phyloP scores from a whole-genome alignment of 495 filamentous ascomycete species.

The Penicillium lagena region DNA sequence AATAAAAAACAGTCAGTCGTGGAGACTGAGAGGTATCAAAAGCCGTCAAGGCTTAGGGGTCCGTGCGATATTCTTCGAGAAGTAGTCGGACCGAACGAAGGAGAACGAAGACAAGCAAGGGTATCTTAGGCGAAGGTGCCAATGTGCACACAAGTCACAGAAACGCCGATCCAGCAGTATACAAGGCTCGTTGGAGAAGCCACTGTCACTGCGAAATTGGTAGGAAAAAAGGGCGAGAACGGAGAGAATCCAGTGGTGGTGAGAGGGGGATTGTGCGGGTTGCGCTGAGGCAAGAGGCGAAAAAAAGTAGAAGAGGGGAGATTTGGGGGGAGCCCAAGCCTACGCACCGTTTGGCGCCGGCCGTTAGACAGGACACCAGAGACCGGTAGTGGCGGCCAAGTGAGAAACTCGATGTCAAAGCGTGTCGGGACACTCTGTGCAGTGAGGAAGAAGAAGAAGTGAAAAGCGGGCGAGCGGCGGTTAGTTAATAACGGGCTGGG shows the following conservation, averaged over 20 bases:
- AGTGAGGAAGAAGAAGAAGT: constrained; percentile 8
- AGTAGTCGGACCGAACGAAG: constrained; percentile 24
- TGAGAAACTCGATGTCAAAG: constrained; percentile 36
- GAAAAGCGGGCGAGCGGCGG: constrained; percentile 7
- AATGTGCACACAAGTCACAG: constrained; percentile 30
- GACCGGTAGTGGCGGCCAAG: constrained; percentile 50
- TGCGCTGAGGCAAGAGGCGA: constrained; percentile 8
- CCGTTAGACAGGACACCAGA: constrained; percentile 51
- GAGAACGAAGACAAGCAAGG: constrained; percentile 30
- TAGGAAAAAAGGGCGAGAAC: constrained; percentile 10
- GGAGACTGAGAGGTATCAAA: constrained; percentile 18
- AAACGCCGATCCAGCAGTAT: constrained; percentile 31
- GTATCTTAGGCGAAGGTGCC: constrained; percentile 34
- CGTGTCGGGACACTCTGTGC: constrained; percentile 24
- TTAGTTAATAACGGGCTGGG: constrained; percentile 19
- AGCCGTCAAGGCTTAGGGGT: constrained; percentile 35
- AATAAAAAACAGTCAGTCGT: constrained; percentile 22
- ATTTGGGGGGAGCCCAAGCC: constrained; percentile 24
- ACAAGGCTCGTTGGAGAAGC: constrained; percentile 13
- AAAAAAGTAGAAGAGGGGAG: constrained; percentile 28
- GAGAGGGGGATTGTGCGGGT: constrained; percentile 1
- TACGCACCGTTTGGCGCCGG: constrained; percentile 52
- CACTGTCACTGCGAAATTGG: constrained; percentile 9
- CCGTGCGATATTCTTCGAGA: constrained; percentile 9
- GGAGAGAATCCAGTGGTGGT: constrained; percentile 18